phyloP scores from a whole-genome alignment of 2,329 filamentous ascomycete genomes.

The Aaosphaeria pasadenensis region DNA sequence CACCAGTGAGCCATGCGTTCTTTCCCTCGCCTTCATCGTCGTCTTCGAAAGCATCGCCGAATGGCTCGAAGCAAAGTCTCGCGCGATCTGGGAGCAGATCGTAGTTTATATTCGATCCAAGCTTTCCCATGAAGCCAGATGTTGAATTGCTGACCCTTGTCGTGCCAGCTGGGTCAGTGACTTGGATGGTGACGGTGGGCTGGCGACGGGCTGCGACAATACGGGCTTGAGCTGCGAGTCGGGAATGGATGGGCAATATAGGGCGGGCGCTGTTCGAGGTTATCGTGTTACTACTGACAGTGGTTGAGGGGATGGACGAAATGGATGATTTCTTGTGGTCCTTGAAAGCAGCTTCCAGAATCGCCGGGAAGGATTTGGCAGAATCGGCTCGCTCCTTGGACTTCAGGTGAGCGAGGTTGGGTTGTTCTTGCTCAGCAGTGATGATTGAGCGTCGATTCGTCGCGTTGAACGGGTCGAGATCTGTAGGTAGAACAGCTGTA shows the following conservation, averaged over 20 bases:
- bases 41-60: no score
- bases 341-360: neutral
- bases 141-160: slow-evolving; percentile 55
- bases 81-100: slow-evolving; percentile 53
- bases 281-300: slow-evolving; percentile 2
- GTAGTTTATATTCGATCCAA: slow-evolving; percentile 60
- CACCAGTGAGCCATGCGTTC: no score
- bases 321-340: neutral
- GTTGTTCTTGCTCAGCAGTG: neutral
- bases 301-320: slow-evolving; percentile 3
- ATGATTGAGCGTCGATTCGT: neutral
- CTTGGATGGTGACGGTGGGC: slow-evolving; percentile 58
- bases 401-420: neutral
- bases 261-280: slow-evolving; percentile 12
- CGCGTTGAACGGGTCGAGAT: slow-evolving; percentile 15
- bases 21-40: no score
- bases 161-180: slow-evolving; percentile 48
- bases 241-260: slow-evolving; percentile 51
- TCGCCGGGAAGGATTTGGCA: neutral
- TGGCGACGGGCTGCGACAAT: slow-evolving; percentile 56
- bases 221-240: slow-evolving; percentile 63
- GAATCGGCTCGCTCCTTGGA: neutral
- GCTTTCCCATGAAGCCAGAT: slow-evolving; percentile 60
- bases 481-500: slow-evolving; percentile 48
- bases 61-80: no score